These are phyloP conservation scores for Hypoxylon trugodes DNA, from an alignment of 495 filamentous ascomycete genomes.

Conservation along the genomic window DNA sequence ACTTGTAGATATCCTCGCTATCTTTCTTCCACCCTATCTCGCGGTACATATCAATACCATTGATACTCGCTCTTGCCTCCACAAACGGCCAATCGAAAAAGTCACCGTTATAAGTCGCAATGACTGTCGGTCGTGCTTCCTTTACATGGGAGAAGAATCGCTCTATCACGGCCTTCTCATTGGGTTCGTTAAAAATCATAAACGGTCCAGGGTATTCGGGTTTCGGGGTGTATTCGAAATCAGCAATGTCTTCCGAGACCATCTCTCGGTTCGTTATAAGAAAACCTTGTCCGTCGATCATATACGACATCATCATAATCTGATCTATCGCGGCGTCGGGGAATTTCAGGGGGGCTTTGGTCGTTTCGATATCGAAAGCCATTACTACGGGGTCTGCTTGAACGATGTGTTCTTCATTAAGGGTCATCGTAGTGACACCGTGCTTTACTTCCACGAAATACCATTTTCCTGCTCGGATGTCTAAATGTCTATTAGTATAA, in stretches of 20 bases:
- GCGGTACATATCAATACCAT: slow-evolving; percentile 99
- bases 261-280: slow-evolving; percentile 98
- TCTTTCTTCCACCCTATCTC: slow-evolving; percentile 97
- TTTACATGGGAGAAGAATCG: slow-evolving; percentile 97
- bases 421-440: slow-evolving; percentile 79
- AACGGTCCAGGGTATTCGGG: slow-evolving; percentile 95
- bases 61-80: slow-evolving; percentile 87
- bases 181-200: slow-evolving; percentile 96
- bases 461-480: slow-evolving; percentile 97
- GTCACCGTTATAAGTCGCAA: slow-evolving; percentile 99
- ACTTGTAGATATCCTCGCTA: slow-evolving; percentile 94
- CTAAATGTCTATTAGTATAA: slow-evolving; percentile 54
- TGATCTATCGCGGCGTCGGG: slow-evolving; percentile 96
- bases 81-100: slow-evolving; percentile 99
- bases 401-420: slow-evolving; percentile 86
- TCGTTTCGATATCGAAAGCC: slow-evolving; percentile 98
- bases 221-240: slow-evolving; percentile 98
- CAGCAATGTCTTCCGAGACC: slow-evolving; percentile 94
- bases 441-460: slow-evolving; percentile 96
- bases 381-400: slow-evolving; percentile 95
- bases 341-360: slow-evolving; percentile 95
- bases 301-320: slow-evolving; percentile 99
- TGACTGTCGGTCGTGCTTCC: slow-evolving; percentile 91
- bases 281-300: slow-evolving; percentile 99
- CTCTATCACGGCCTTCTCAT: slow-evolving; percentile 87